Evolutionary conservation across 108 stramenopile species (phyloP).

Genomic region (Stephanodiscus triporus): DNA sequence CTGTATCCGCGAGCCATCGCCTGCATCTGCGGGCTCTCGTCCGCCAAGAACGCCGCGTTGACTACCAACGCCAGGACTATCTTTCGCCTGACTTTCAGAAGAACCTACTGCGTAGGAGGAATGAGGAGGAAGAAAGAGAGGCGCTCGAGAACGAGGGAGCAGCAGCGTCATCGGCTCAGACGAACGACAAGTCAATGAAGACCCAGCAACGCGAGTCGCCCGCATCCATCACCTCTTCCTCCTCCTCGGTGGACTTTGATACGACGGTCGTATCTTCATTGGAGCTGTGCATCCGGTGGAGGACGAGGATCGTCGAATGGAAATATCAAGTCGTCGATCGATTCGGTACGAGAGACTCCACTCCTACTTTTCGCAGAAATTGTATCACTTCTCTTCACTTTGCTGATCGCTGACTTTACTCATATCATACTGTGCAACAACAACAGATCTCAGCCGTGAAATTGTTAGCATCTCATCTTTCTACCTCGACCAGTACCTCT

Average conservation of each 20-base stretch:
- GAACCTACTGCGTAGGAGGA: constrained; percentile 6
- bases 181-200: neutral
- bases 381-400: neutral
- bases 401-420: neutral
- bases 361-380: neutral
- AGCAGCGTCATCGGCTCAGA: neutral
- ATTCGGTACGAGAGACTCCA: neutral
- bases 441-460: constrained; percentile 19
- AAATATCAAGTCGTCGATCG: constrained; percentile 28
- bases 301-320: constrained; percentile 28
- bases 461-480: constrained; percentile 20
- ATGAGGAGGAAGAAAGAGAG: neutral
- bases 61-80: constrained; percentile 30
- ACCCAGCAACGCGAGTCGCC: constrained; percentile 14
- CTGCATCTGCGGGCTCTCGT: constrained; percentile 18
- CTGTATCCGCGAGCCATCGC: constrained; percentile 10
- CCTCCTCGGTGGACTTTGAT: neutral
- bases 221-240: constrained; percentile 3
- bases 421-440: neutral
- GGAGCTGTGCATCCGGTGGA: constrained; percentile 22
- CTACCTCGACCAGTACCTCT: constrained; percentile 30
- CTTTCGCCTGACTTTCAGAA: constrained; percentile 23
- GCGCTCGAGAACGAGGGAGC: neutral
- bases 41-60: constrained; percentile 6
- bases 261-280: neutral